Base-by-base conservation (phyloP, 257 asterid species). In the Lycium barbarum region DNA sequence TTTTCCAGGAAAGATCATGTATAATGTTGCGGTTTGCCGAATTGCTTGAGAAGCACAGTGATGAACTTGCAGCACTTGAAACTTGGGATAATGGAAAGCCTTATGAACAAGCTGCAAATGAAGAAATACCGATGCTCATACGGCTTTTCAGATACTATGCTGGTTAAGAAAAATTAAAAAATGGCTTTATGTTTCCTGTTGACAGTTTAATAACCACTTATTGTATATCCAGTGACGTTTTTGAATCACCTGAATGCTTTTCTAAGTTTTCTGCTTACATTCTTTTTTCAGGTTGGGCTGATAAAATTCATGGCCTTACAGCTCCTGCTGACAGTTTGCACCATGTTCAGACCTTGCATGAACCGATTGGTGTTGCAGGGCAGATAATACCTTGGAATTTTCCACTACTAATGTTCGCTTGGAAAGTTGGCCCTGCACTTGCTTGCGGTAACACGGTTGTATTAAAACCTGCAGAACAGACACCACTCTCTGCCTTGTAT, bases 341-440 rank as follows among this genome's bases (percentile, higher is more conserved):
- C 86, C 95, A 92, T 5, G 90, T 92, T 53, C 97, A 92, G 85
- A 87, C 84, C 72, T 83, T 94, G 89, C 95, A 90, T 74, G 98
- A 93, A 45, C 98, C 96, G 12, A 94, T 91, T 20, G 97, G 98
- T 51, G 98, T 94, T 12, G 93, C 90, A 0, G 98, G 96, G 18
- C 98, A 94, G 65, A 93, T 94, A 13, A 94, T 92, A 38, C 98
- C 95, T 0, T 93, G 98, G 97, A 94, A 92, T 83, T 93, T 94
- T 65, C 97, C 97, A 0, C 91, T 93, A 76, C 88, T 90, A 66
- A 92, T 93, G 98, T 90, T 90, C 79, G 91, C 94, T 18, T 93
- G 92, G 96, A 94, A 93, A 85, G 92, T 92, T 7, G 96, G 94
- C 2, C 97, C 98, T 7, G 96, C 97, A 68, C 89, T 94, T 18